Conservation (phyloP, 1,284 basidiomycete genomes). For the Quambalaria eucalypti region DNA sequence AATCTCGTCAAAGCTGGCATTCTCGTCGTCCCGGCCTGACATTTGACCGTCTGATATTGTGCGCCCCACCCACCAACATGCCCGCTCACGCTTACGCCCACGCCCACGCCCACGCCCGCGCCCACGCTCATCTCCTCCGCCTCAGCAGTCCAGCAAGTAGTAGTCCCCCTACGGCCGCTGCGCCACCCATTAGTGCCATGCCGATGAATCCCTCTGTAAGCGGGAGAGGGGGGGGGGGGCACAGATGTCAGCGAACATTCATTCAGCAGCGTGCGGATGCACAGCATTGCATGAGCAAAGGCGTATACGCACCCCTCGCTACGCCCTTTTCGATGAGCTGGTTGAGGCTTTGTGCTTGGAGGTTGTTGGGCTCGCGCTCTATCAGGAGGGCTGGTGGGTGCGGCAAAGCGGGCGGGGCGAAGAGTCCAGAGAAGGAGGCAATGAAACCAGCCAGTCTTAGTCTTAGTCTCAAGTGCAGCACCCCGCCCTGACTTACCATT, state of each 20-base stretch:
- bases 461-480: background rate
- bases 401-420: no score
- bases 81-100: no score
- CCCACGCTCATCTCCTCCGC: constrained; percentile 7
- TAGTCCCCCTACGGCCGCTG: constrained; percentile 74
- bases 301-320: constrained; percentile 60
- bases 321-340: constrained; percentile 80
- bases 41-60: no score
- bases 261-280: background rate
- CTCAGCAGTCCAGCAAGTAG: constrained; percentile 62
- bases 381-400: constrained; percentile 79
- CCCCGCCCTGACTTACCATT: constrained; percentile 66
- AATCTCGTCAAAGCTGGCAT: no score
- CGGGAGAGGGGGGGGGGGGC: background rate
- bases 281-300: background rate
- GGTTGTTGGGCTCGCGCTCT: constrained; percentile 84
- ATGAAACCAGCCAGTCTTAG: background rate
- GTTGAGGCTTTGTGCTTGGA: constrained; percentile 80
- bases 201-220: constrained; percentile 76
- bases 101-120: no score
- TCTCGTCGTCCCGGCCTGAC: no score
- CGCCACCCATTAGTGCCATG: constrained; percentile 85
- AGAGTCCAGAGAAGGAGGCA: no score
- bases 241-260: background rate
- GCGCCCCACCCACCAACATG: no score